Conservation (phyloP, 2,329 filamentous ascomycete species). For the Onygena corvina region DNA sequence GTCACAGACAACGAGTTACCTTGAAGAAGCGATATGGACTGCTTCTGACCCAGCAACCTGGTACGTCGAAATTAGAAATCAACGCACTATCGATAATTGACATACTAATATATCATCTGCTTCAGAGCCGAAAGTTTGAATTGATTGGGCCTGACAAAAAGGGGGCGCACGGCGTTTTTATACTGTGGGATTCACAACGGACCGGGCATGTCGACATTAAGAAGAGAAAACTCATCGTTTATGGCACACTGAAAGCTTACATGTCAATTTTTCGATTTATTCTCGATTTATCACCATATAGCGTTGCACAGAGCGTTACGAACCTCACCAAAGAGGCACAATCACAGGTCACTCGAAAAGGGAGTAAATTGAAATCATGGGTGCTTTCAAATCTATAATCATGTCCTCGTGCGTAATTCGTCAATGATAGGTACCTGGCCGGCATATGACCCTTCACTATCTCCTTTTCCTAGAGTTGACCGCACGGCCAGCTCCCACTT, state of each 20-base stretch:
- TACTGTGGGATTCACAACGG: constrained; percentile 6
- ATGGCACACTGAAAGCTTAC: neutral
- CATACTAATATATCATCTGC: constrained; percentile 13
- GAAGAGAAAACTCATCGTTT: neutral
- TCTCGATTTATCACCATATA: neutral
- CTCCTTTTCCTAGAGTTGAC: constrained; percentile 62
- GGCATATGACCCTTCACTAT: constrained; percentile 6
- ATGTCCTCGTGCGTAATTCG: constrained; percentile 3
- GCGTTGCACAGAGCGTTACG: neutral
- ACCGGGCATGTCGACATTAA: neutral
- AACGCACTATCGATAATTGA: neutral
- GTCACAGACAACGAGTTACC: constrained; percentile 68
- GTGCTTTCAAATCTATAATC: constrained; percentile 9
- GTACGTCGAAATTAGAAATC: constrained; percentile 27
- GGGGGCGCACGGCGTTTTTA: constrained; percentile 15
- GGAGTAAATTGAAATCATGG: neutral
- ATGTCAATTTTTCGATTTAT: neutral
- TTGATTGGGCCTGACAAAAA: constrained; percentile 13
- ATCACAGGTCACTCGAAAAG: neutral
- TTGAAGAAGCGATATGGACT: constrained; percentile 88
- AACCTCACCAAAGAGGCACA: neutral
- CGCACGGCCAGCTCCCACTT: constrained; percentile 72
- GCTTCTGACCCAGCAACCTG: constrained; percentile 64
- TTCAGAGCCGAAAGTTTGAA: constrained; percentile 24
- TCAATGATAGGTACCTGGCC: neutral